Conservation (phyloP, 2,329 filamentous ascomycete genomes). For the Claviceps quebecensis region DNA sequence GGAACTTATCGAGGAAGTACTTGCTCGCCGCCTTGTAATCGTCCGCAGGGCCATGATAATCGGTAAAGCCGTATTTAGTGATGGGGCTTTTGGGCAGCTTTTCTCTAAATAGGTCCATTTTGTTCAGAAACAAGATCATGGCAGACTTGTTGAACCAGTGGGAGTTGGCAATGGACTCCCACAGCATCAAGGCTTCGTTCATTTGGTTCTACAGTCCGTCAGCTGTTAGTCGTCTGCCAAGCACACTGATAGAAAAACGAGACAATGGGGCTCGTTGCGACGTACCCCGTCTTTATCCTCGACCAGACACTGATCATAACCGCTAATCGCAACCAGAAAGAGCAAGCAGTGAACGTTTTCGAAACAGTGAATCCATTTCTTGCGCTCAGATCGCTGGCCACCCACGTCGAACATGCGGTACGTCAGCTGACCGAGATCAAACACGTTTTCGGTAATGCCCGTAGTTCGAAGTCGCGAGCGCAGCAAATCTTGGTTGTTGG, state of each 20-base stretch:
- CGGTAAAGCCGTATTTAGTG: conserved; percentile 59
- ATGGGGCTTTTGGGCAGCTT: conserved; percentile 61
- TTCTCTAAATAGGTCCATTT: conserved; percentile 73
- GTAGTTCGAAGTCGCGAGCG: conserved; percentile 95
- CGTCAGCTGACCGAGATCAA: conserved; percentile 86
- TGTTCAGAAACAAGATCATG: conserved; percentile 75
- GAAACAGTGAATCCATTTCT: conserved; percentile 99
- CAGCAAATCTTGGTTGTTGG: conserved; percentile 86
- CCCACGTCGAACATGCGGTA: conserved; percentile 98
- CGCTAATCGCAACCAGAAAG: conserved; percentile 89
- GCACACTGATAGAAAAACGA: not conserved
- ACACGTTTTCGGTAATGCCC: conserved; percentile 91
- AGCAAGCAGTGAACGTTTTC: conserved; percentile 86
- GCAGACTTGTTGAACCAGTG: conserved; percentile 76
- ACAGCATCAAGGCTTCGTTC: conserved; percentile 78
- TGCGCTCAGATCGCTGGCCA: conserved; percentile 87
- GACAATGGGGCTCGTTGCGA: not conserved
- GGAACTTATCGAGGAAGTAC: conserved; percentile 73
- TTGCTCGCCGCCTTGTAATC: conserved; percentile 64
- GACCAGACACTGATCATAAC: conserved; percentile 90
- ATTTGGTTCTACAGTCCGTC: conserved; percentile 58
- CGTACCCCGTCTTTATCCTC: conserved; percentile 92
- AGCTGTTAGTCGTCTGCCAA: conserved; percentile 3
- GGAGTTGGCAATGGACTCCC: conserved; percentile 74
- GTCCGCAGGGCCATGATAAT: conserved; percentile 58